phyloP scores from a whole-genome alignment of 2,329 filamentous ascomycete genomes.

The Penicillium sclerotigenum region DNA sequence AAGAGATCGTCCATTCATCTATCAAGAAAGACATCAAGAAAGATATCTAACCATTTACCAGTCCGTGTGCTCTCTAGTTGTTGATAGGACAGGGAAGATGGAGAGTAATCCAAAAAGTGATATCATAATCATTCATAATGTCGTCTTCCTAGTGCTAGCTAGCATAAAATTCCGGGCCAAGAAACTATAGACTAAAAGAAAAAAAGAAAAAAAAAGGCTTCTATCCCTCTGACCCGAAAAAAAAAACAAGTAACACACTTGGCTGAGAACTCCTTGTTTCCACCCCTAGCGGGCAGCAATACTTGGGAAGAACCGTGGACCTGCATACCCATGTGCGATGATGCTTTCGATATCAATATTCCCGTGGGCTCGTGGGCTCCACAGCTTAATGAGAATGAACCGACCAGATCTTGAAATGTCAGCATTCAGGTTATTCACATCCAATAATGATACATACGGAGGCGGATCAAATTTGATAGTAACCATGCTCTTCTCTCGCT shows the following conservation, averaged over 20 bases:
- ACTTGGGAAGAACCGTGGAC: constrained; percentile 77
- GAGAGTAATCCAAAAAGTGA: not conserved
- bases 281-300: not conserved
- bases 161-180: not conserved
- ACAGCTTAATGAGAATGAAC: constrained; percentile 86
- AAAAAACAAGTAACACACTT: too few relatives aligned
- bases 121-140: constrained; percentile 1
- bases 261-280: not conserved
- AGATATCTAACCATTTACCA: too few relatives aligned
- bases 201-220: not conserved
- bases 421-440: not conserved
- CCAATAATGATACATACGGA: constrained; percentile 32
- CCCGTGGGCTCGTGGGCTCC: constrained; percentile 69
- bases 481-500: constrained; percentile 76
- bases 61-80: not conserved
- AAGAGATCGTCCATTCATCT: not conserved
- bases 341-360: constrained; percentile 92
- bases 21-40: not conserved
- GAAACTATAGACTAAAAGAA: not conserved
- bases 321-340: constrained; percentile 77
- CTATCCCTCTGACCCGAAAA: not conserved
- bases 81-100: not conserved
- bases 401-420: constrained; percentile 60
- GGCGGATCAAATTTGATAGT: constrained; percentile 68
- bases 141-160: not conserved